A percentile compares a stretch with the other conserved stretches of the same genome.
Conservation (phyloP, 306 rosid genomes). For the Trifolium pratense region DNA sequence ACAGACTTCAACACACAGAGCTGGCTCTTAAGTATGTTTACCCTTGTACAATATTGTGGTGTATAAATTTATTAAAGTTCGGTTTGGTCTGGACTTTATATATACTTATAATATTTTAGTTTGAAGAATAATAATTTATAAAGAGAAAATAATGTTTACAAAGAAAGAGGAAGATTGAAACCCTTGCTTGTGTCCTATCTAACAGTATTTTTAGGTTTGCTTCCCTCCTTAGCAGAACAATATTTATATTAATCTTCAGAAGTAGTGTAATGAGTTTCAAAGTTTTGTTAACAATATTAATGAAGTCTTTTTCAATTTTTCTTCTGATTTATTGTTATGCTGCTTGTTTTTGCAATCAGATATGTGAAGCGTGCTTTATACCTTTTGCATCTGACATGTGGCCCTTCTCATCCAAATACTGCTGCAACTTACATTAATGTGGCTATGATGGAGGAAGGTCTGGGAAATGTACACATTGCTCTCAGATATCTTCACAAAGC, state of each 20-base stretch:
- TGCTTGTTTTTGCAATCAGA: constrained; percentile 53
- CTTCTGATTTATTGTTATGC: constrained; percentile 33
- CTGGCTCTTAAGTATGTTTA: constrained; percentile 90
- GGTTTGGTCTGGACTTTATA: constrained; percentile 3
- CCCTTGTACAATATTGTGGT: constrained; percentile 37
- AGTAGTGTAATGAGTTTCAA: not conserved
- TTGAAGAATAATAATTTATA: constrained; percentile 24
- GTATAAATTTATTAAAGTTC: constrained; percentile 19
- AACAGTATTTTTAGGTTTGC: not conserved
- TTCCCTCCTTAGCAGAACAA: constrained; percentile 5
- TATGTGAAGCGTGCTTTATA: constrained; percentile 97
- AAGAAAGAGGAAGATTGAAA: constrained; percentile 21
- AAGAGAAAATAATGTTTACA: constrained; percentile 20
- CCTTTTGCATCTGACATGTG: constrained; percentile 97
- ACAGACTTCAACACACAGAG: constrained; percentile 98
- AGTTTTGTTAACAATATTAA: constrained; percentile 1
- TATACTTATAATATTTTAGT: not conserved
- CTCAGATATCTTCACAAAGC: constrained; percentile 99
- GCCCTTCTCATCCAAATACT: constrained; percentile 98
- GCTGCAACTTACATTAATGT: constrained; percentile 99
- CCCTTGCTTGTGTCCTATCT: not conserved
- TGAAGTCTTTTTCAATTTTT: constrained; percentile 18
- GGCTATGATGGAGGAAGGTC: constrained; percentile 99
- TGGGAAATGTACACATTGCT: constrained; percentile 96
- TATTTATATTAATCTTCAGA: constrained; percentile 4